phyloP scores from a whole-genome alignment of 768 basidiomycete genomes.

The Jaapia argillacea region DNA sequence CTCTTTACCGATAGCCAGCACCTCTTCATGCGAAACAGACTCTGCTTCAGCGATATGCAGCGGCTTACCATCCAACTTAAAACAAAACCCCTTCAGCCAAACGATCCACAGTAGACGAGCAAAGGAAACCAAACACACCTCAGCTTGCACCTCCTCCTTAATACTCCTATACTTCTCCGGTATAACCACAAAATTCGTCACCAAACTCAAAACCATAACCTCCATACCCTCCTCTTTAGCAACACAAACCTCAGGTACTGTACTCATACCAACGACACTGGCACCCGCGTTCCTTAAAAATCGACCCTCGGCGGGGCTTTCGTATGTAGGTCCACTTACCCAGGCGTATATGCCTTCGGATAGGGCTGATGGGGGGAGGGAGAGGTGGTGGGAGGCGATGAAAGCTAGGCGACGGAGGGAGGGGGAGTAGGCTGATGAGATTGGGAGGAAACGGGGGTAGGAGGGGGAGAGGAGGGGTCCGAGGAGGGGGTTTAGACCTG shows the following conservation, averaged over 20 bases:
- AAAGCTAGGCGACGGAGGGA: slow-evolving; percentile 63
- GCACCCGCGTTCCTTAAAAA: slow-evolving; percentile 68
- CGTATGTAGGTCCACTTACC: slow-evolving; percentile 87
- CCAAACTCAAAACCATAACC: slow-evolving; percentile 72
- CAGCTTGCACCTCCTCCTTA: slow-evolving; percentile 65
- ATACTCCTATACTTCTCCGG: slow-evolving; percentile 58
- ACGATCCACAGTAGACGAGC: slow-evolving; percentile 1
- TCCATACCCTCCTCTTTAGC: slow-evolving; percentile 69
- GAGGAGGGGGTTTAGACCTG: slow-evolving; percentile 72
- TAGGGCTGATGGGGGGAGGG: slow-evolving; percentile 41
- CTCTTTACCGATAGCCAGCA: slow-evolving; percentile 49
- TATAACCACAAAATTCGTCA: slow-evolving; percentile 80
- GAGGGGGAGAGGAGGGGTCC: slow-evolving; percentile 53
- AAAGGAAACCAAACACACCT: slow-evolving; percentile 33
- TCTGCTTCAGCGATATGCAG: slow-evolving; percentile 29
- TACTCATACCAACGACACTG: slow-evolving; percentile 93
- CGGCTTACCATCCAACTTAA: slow-evolving; percentile 51
- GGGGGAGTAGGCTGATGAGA: slow-evolving; percentile 76
- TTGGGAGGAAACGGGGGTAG: slow-evolving; percentile 70
- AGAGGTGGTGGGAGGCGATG: slow-evolving; percentile 55
- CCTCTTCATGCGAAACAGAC: slow-evolving; percentile 73
- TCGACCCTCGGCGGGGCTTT: slow-evolving; percentile 79
- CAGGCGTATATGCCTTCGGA: slow-evolving; percentile 84
- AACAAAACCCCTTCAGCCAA: too few relatives aligned
- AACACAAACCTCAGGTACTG: slow-evolving; percentile 80